Conservation (phyloP, 169 alveolate species). For the Amoebophrya sp. region DNA sequence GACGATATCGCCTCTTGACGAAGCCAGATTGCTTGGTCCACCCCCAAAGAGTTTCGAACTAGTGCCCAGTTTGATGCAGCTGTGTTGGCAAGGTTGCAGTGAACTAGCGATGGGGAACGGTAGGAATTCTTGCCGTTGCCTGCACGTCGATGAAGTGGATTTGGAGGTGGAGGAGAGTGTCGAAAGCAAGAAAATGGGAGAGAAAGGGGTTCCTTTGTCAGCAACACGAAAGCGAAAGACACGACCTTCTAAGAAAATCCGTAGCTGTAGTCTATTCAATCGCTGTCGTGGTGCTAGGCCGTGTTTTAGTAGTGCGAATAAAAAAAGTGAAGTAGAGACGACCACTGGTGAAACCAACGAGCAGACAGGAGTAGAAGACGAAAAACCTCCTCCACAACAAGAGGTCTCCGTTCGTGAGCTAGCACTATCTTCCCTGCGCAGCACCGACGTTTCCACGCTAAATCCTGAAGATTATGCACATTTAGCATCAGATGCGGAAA, state of each 20-base stretch:
- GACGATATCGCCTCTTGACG: too few species aligned
- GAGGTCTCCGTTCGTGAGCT: background rate
- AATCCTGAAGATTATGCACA: background rate
- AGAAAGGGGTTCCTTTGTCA: background rate
- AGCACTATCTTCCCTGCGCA: background rate
- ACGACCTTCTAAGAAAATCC: too few species aligned
- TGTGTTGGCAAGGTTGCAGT: background rate
- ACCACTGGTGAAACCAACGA: background rate
- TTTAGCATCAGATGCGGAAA: background rate
- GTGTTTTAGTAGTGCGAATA: background rate
- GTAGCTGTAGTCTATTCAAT: background rate
- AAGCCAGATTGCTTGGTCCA: too few species aligned
- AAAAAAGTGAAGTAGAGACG: background rate
- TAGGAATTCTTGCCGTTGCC: slow-evolving; percentile 28
- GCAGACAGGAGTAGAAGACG: background rate
- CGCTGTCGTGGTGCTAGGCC: background rate
- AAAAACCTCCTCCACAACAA: background rate
- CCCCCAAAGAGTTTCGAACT: too few species aligned
- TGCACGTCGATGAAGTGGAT: background rate
- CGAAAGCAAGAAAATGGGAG: background rate
- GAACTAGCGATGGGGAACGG: background rate
- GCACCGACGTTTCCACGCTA: background rate
- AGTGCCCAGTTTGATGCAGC: background rate
- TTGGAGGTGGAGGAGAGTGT: background rate
- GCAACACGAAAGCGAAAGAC: too few species aligned